Percentiles rank a stretch among this genome's conserved stretches.
These are phyloP conservation scores for Priceomyces fermenticarens DNA, from an alignment of 805 yeast species.

Conservation along the genomic window DNA sequence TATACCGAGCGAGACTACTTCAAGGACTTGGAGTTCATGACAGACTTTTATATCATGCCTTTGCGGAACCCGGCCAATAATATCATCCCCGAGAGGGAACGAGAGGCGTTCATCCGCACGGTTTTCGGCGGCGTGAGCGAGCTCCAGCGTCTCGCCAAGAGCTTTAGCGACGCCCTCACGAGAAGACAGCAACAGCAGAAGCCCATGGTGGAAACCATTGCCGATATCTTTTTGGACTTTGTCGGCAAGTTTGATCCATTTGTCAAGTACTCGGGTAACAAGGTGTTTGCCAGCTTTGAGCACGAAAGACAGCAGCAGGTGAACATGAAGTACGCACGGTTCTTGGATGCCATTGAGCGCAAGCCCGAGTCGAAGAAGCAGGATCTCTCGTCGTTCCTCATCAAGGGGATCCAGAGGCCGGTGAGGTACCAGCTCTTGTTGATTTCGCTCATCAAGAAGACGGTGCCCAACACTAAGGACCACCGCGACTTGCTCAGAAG, in stretches of 20 bases:
- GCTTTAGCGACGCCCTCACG: conserved; percentile 85
- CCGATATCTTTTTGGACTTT: conserved; percentile 81
- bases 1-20: conserved; percentile 95
- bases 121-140: conserved; percentile 91
- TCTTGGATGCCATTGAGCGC: conserved; percentile 86
- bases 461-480: conserved; percentile 75
- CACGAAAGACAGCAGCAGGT: conserved; percentile 90
- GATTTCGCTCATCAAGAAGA: conserved; percentile 77
- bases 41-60: conserved; percentile 93
- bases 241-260: conserved; percentile 90
- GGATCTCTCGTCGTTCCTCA: conserved; percentile 87
- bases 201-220: conserved; percentile 81
- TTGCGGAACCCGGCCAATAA: conserved; percentile 68
- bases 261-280: conserved; percentile 89
- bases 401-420: conserved; percentile 94
- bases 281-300: conserved; percentile 92
- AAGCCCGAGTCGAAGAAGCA: conserved; percentile 82
- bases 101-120: conserved; percentile 87
- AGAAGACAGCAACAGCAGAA: conserved; percentile 77
- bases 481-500: conserved; percentile 67
- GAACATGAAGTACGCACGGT: conserved; percentile 87
- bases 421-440: conserved; percentile 89
- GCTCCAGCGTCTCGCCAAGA: conserved; percentile 76
- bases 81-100: conserved; percentile 81
- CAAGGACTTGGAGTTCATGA: conserved; percentile 86